Evolutionary conservation across 2,329 filamentous ascomycete species (phyloP).

Genomic region (Ilyonectria robusta): DNA sequence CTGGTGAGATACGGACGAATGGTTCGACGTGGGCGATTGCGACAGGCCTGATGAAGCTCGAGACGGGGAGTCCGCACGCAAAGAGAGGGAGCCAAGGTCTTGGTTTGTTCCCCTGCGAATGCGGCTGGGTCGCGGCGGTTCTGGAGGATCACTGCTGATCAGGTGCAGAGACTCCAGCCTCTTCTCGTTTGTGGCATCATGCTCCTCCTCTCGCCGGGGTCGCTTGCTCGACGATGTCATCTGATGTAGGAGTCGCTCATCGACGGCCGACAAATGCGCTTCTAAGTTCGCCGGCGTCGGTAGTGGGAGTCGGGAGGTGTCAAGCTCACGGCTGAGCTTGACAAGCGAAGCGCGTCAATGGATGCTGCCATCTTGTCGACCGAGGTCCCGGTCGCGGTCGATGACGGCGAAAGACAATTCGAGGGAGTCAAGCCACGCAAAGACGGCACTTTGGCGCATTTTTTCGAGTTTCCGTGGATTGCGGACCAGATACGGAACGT

Average conservation of each 20-base stretch:
- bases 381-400: neutral
- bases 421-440: neutral
- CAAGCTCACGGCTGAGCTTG: neutral
- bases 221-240: neutral
- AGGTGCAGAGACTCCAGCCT: neutral
- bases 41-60: neutral
- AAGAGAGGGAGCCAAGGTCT: neutral
- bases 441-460: neutral
- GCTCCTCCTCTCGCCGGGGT: neutral
- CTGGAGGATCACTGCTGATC: neutral
- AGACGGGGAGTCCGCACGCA: neutral
- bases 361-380: neutral
- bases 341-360: too few relatives aligned
- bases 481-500: neutral
- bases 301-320: neutral
- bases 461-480: neutral
- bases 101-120: neutral
- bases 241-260: neutral
- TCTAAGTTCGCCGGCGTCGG: neutral
- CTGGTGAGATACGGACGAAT: constrained; percentile 1
- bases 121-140: neutral
- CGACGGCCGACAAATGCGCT: neutral
- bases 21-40: neutral
- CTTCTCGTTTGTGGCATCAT: neutral
- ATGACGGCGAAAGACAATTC: neutral